Evolutionary conservation across 2,329 filamentous ascomycete species (phyloP), one percentile per base, ranked within the genome.

Genomic region (Sordariomycetes sp.): DNA sequence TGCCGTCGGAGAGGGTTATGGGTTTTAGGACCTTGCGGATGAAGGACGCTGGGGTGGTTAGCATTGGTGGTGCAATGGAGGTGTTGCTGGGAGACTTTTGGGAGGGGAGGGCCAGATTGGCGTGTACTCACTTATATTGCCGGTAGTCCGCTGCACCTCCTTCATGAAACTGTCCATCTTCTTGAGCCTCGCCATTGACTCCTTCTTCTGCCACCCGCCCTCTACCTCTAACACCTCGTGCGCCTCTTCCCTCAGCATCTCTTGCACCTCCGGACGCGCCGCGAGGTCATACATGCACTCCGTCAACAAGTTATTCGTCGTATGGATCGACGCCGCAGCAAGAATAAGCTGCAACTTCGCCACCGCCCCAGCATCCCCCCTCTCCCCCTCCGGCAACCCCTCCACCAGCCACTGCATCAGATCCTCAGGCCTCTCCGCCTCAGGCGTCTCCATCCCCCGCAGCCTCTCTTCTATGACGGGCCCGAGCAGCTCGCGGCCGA

Each of bases 251-350:
- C 77, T 69, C 57, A 82, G 64, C 57, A 74, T 72, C 20, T 74
- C 68, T 55, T 79, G 72, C 5, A 74, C 69, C 20, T 79, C 75
- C 0, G 73, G 74, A 36, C 76, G 65, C 3, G 72, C 70, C 2
- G 73, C 72, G 15, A 81, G 66, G 59, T 81, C 77, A 57, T 73
- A 77, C 56, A 81, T 67, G 58, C 75, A 72, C 60, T 79, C 75
- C 25, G 72, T 75, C 2, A 77, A 62, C 2, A 74, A 62, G 20
- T 72, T 70, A 59, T 72, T 74, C 0, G 73, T 76, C 1, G 73
- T 74, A 58, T 76, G 74, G 20, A 76, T 75, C 6, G 73, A 70
- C 1, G 73, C 72, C 5, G 74, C 70, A 20, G 71, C 69, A 10
- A 76, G 61, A 35, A 76, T 67, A n/a, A 77, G 67, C 61, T 76